Evolutionary conservation across 345 rosid genomes (phyloP), one percentile per base, ranked within the genome.

Genomic region (Murraya koenigii): DNA sequence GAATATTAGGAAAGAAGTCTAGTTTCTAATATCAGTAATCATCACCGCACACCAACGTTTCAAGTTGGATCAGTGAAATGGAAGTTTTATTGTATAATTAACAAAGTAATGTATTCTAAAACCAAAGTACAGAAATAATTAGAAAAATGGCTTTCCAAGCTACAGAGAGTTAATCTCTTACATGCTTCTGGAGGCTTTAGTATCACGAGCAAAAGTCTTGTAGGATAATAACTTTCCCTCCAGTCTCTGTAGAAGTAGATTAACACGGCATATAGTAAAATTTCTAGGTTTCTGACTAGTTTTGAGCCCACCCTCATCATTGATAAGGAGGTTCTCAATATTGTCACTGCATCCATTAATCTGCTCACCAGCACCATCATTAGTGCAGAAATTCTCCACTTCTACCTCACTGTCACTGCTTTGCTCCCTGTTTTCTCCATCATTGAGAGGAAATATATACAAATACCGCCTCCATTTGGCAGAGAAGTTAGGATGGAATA

Each of bases 391-490:
- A 68, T 70, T 77, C 79, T 80, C 81, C 69, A 11, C 65, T 62
- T 76, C 70, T 58, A 79, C 76, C 76, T 38, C 88, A 67, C 35
- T 80, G 75, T 81, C 86, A 71, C 69, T 55, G 54, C 80, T 70
- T 77, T 78, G 80, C 66, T 82, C 87, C 55, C 44, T 71, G 67
- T 77, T 74, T 80, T 90, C 93, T 61, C 87, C 84, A 67, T 78
- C 84, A 78, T 81, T 87, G 56, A 96, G 78, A 64, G 99, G 99
- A 85, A 94, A 92, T 25, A 91, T 87, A 82, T 96, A 96, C 59
- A 92, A 85, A 84, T 96, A 96, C 52, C 89, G 93, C 84, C 97
- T 94, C 98, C 99, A 94, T 81, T 90, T 94, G 69, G 99, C 99
- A 77, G 97, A 90, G 80, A 96, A 94, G 83, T 96, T 96, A 33